Conservation (phyloP, 2,329 filamentous ascomycete genomes). For the Penicillium concentricum region DNA sequence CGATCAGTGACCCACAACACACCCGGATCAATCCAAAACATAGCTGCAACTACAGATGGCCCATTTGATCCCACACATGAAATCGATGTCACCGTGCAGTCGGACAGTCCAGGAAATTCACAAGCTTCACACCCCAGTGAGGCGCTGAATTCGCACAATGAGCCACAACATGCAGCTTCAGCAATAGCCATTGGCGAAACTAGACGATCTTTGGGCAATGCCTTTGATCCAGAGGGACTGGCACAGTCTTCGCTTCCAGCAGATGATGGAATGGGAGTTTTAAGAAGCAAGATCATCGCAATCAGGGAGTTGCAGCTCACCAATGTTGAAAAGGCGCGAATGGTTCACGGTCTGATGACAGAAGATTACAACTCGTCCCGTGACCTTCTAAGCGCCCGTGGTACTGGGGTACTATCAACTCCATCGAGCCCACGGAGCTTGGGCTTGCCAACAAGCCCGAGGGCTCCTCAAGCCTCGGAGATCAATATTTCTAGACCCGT, state of each 20-base stretch:
- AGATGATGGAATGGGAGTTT: conserved; percentile 72
- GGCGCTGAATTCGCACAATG: neutral
- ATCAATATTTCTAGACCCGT: conserved; percentile 27
- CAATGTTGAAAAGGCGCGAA: conserved; percentile 64
- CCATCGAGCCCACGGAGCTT: conserved; percentile 25
- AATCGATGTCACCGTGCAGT: neutral
- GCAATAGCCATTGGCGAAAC: neutral
- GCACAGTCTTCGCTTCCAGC: conserved; percentile 56
- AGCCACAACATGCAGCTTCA: neutral
- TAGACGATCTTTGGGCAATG: neutral
- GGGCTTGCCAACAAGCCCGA: conserved; percentile 32
- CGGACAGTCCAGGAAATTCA: neutral
- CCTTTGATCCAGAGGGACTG: conserved; percentile 17
- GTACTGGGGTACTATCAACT: conserved; percentile 16
- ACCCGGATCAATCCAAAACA: neutral
- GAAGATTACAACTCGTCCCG: conserved; percentile 62
- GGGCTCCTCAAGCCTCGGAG: conserved; percentile 30
- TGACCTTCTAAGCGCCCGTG: conserved; percentile 13
- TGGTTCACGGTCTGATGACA: conserved; percentile 69
- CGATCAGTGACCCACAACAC: conserved; percentile 9
- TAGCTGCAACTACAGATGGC: neutral
- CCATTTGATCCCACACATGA: neutral
- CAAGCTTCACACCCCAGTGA: neutral
- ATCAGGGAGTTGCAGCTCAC: conserved; percentile 64
- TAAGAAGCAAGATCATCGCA: conserved; percentile 66